Base-by-base conservation (phyloP, 179 eudicot genomes). In the Actinidia chinensis region DNA sequence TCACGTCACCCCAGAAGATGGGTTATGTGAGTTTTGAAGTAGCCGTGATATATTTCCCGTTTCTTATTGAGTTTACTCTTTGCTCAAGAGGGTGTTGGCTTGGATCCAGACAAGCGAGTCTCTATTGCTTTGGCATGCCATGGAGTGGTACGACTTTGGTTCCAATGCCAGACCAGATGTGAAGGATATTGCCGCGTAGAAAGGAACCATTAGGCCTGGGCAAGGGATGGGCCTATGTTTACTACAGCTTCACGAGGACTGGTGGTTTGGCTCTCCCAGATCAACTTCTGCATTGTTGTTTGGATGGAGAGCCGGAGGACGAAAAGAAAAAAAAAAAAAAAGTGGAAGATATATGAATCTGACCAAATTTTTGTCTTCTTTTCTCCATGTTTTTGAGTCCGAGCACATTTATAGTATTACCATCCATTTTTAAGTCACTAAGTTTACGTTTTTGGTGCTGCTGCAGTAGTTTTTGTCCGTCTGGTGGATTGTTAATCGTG, bases 1-100 rank as follows among this genome's bases (percentile, higher is more conserved):
- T 77, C 97, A 92, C 76, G 86, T 92, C 8, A 92, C 97, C 8
- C 97, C 96, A 0, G 97, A 92, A 80, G 95, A 92, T 59, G 97
- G 97, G 1, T 81, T 92, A 92, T 42, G 95, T 92, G 0, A 92
- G 97, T 79, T 92, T 92, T 82, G 97, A 92, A 86, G 87, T 89
- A 0, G 93, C 86, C 43, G 33, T 91, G 92, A 5, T 92, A 89
- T 25, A 89, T 73, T 75, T 86, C 0, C 66, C 75, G 20, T 47
- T 2, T 28, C 1, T n/a, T 61, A 0, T 28, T 89, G 55, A 79
- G 80, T 43, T 83, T 89, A 64, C 78, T 23, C 6, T 71, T 22
- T 92, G 77, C 76, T 91, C n/a, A 81, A 89, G 81, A 82, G 97
- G 78, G 97, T 86, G 46, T 18, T 92, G 60, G 78, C 81, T 9